These are phyloP conservation scores for Candida golubevii DNA, from an alignment of 805 yeast species.

Conservation along the genomic window DNA sequence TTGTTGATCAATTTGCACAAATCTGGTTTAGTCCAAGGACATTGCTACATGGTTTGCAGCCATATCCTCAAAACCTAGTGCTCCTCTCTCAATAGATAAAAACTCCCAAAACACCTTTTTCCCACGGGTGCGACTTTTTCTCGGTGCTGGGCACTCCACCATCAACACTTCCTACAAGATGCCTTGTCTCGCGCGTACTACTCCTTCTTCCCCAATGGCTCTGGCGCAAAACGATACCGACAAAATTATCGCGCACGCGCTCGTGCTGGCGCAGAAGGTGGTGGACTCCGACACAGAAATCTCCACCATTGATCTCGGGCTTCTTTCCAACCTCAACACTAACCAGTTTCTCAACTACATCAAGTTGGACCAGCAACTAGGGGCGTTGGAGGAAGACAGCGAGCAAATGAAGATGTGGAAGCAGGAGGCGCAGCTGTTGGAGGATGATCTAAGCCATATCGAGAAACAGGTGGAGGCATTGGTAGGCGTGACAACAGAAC, in stretches of 20 bases:
- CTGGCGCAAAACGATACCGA: conserved; percentile 29
- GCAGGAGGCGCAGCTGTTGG: conserved; percentile 23
- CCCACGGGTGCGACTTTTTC: too few species aligned
- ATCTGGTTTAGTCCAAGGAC: too few species aligned
- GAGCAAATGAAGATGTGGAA: conserved; percentile 22
- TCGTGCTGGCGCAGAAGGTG: conserved; percentile 27
- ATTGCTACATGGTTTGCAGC: too few species aligned
- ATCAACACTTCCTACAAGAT: too few species aligned
- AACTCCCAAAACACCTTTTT: too few species aligned
- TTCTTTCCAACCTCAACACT: conserved; percentile 54
- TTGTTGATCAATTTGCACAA: too few species aligned
- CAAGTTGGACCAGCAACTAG: conserved; percentile 37
- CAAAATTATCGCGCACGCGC: conserved; percentile 25
- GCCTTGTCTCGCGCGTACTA: too few species aligned
- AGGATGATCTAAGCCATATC: conserved; percentile 24
- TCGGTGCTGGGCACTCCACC: too few species aligned
- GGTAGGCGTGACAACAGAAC: conserved; percentile 30
- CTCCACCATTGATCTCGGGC: conserved; percentile 42
- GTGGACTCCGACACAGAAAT: conserved; percentile 40
- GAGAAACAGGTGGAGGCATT: conserved; percentile 37
- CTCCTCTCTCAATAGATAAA: too few species aligned
- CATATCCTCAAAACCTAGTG: too few species aligned
- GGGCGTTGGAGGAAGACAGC: conserved; percentile 41
- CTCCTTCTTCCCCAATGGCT: not conserved
- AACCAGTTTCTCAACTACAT: conserved; percentile 51